Base-by-base conservation (phyloP, 352 stramenopile genomes). In the Phytophthora chlamydospora region DNA sequence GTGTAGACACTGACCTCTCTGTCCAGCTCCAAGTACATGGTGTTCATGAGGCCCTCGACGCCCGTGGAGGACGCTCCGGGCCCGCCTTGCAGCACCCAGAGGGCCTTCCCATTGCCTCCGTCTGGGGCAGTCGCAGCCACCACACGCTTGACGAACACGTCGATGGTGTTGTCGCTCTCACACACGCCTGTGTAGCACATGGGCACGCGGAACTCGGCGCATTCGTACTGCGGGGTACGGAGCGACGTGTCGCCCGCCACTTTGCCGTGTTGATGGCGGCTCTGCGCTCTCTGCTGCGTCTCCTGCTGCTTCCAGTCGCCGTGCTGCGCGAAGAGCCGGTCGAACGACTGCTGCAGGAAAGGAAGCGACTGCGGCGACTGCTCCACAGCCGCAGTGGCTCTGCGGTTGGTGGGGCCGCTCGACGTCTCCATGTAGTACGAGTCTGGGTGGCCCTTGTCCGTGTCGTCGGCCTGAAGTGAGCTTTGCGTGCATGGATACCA, bases 71-170 rank as follows among this genome's bases (percentile, higher is more conserved):
- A 90, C 14, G 82, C 83, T 6, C 83, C 83, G 6, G 83, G 83
- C 0, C 83, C 83, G 44, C 83, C 83, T 44, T 91, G 83, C 24
- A 91, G 68, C 41, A 91, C 75, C 83, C 83, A 91, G 32, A 91
- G 58, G 16, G 82, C 67, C 38, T 87, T 88, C 11, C 11, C 40
- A 16, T 65, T 66, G 34, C 58, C 61, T 11, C 62, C 43, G 0
- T 14, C 49, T 2, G 36, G 21, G 1, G 33, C 21, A n/a, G 39
- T 32, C 2, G 52, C 66, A 3, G 72, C 72, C n/a, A 68, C 53
- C 17, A 85, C 72, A 12, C 76, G 72, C 67, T 86, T 86, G 21
- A 88, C 76, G 49, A 89, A 87, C 9, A 91, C 36, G 42, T 78
- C 56, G 38, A 91, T 74, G 19, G 57, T 81, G 36, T 75, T 67